These are phyloP conservation scores for Gaillardinia entomophila DNA, from an alignment of 805 yeast genomes.

Conservation along the genomic window DNA sequence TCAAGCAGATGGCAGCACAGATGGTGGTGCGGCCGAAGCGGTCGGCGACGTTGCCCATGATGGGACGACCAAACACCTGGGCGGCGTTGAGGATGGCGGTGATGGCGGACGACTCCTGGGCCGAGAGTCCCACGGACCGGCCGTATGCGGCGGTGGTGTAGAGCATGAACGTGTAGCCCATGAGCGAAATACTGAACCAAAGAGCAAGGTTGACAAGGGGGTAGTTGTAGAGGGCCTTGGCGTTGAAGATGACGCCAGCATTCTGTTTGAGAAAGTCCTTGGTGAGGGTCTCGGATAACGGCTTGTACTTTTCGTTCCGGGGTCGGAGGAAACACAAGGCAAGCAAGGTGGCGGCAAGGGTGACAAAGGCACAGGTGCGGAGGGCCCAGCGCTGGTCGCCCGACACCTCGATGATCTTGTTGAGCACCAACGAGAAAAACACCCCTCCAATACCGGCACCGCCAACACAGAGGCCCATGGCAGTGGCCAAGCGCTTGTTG, in stretches of 20 bases:
- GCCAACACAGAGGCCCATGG: slow-evolving; percentile 41
- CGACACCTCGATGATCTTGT: slow-evolving; percentile 31
- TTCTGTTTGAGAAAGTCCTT: slow-evolving; percentile 13
- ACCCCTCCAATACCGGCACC: slow-evolving; percentile 54
- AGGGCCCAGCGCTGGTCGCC: slow-evolving; percentile 43
- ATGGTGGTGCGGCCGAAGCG: slow-evolving; percentile 41
- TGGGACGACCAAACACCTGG: slow-evolving; percentile 46
- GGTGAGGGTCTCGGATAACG: slow-evolving; percentile 17
- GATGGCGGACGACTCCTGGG: slow-evolving; percentile 23
- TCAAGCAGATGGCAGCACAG: slow-evolving; percentile 13
- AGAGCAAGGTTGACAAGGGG: slow-evolving; percentile 18
- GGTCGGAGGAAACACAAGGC: slow-evolving; percentile 42
- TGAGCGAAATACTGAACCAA: slow-evolving; percentile 32
- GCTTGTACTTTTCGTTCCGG: slow-evolving; percentile 27
- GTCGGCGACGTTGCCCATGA: slow-evolving; percentile 44
- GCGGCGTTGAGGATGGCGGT: slow-evolving; percentile 35
- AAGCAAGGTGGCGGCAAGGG: slow-evolving; percentile 23
- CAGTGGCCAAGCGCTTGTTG: slow-evolving; percentile 36
- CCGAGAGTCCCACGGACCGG: slow-evolving; percentile 38
- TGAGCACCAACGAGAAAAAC: slow-evolving; percentile 38
- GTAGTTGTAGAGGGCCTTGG: slow-evolving; percentile 16
- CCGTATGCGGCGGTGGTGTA: slow-evolving; percentile 37
- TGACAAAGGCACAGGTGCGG: slow-evolving; percentile 31
- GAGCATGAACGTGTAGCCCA: slow-evolving; percentile 32
- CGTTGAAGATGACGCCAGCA: slow-evolving; percentile 31